Evolutionary conservation across 148 eudicot species (phyloP).

Genomic region (Persicaria tinctoria): DNA sequence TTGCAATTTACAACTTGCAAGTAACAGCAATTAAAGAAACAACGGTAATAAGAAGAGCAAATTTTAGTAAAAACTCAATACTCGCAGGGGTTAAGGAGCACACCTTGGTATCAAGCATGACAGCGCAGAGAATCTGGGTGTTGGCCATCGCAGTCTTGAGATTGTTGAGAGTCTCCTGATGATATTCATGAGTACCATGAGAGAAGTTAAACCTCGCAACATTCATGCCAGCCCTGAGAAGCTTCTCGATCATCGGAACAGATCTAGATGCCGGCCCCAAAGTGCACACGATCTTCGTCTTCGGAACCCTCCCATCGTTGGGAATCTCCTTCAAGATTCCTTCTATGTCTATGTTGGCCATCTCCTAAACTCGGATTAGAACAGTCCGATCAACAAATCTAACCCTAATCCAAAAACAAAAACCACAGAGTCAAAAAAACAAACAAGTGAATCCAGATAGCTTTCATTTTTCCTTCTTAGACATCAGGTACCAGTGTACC

Average conservation of each 20-base stretch:
- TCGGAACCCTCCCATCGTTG: constrained; percentile 47
- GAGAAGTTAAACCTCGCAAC: constrained; percentile 69
- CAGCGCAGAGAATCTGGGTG: constrained; percentile 60
- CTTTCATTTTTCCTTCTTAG: too few species aligned
- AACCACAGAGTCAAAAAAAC: background rate
- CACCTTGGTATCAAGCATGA: constrained; percentile 76
- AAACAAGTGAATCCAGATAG: too few species aligned
- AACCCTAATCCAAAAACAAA: background rate
- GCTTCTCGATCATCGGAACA: constrained; percentile 55
- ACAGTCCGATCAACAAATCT: background rate
- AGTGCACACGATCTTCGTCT: constrained; percentile 68
- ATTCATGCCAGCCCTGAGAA: constrained; percentile 57
- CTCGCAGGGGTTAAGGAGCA: background rate
- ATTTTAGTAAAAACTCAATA: background rate
- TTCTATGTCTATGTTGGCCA: constrained; percentile 74
- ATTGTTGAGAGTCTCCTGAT: constrained; percentile 57
- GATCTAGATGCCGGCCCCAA: constrained; percentile 56
- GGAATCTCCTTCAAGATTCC: constrained; percentile 63
- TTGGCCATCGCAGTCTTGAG: constrained; percentile 56
- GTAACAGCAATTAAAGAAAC: background rate
- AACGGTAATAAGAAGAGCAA: background rate
- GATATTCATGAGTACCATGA: constrained; percentile 58
- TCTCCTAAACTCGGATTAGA: constrained; percentile 11
- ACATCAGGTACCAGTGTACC: too few species aligned
- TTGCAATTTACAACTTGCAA: background rate